Evolutionary conservation across 2,329 filamentous ascomycete species (phyloP), one percentile per base, ranked within the genome.

Genomic region (Gaeumannomyces tritici): DNA sequence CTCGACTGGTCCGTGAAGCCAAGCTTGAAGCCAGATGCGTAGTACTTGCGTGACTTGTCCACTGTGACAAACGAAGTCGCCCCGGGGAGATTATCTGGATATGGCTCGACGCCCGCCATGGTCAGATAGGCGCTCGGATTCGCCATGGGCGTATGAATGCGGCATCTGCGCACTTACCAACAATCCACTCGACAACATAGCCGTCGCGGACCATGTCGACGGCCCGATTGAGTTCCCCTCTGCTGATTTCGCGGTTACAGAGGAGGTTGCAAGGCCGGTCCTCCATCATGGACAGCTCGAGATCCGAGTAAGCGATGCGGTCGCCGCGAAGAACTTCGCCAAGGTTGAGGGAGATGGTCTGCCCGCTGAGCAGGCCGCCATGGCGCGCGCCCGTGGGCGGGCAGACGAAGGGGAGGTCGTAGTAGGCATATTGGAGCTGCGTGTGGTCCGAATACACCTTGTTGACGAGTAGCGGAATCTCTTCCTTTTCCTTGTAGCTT

Each of bases 181-280:
- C 89, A 67, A 96, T 96, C 92, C 91, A 96, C 74, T 96, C 91
- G 2, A 88, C 87, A n/a, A 95, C 86, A 73, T 95, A 96, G 47
- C 89, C 90, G 61, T 92, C 84, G 64, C 83, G 83, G 54, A 96
- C 87, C 69, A 96, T 76, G 65, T 92, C 80, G 67, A 83, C 84
- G 5, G 89, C 89, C 71, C 85, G 83, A 68, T 83, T 81, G 63
- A 96, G 74, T 58, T 87, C 88, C 57, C 80, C 79, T 54, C 84
- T 81, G 65, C 83, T 83, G 21, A 95, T 79, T 62, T 88, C 81
- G 60, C 81, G 82, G 51, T 82, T 88, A 76, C 92, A 95, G 13
- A 96, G 82, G 68, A 87, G 83, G 65, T 83, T 85, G 68, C 89
- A 92, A 69, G 89, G 80, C 62, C 87, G 83, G 70, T 96, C 90